A percentile compares a stretch with the other conserved stretches of the same genome.
Evolutionary conservation across 805 yeast genomes (phyloP).

Genomic region (Spathaspora sp.): DNA sequence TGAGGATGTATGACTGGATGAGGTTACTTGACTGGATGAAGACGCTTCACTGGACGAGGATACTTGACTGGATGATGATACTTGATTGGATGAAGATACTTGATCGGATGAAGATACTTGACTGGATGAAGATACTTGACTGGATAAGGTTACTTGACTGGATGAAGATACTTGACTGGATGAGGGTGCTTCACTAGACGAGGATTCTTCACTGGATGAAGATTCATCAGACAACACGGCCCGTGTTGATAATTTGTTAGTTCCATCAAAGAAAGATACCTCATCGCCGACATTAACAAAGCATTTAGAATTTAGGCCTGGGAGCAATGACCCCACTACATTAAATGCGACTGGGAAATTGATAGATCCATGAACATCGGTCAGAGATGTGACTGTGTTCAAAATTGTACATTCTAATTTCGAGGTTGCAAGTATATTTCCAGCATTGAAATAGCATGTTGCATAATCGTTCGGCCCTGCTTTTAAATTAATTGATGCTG

Average conservation of each 20-base stretch:
- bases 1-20: no score
- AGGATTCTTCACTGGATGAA: no score
- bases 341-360: conserved; percentile 20
- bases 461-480: conserved; percentile 16
- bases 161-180: no score
- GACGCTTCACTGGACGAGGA: no score
- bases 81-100: no score
- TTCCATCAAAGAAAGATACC: conserved; percentile 16
- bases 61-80: no score
- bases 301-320: conserved; percentile 16
- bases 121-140: no score
- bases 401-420: conserved; percentile 15
- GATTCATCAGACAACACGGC: conserved; percentile 6
- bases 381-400: conserved; percentile 7
- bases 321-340: conserved; percentile 12
- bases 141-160: no score
- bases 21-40: no score
- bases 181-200: no score
- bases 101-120: no score
- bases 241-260: conserved; percentile 7
- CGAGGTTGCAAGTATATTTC: conserved; percentile 14
- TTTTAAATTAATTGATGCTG: conserved; percentile 9
- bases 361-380: conserved; percentile 15
- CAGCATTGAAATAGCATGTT: conserved; percentile 16
- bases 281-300: conserved; percentile 15